Evolutionary conservation across 2,329 filamentous ascomycete species (phyloP), one percentile per base, ranked within the genome.

Genomic region (Aspergillus piperis): DNA sequence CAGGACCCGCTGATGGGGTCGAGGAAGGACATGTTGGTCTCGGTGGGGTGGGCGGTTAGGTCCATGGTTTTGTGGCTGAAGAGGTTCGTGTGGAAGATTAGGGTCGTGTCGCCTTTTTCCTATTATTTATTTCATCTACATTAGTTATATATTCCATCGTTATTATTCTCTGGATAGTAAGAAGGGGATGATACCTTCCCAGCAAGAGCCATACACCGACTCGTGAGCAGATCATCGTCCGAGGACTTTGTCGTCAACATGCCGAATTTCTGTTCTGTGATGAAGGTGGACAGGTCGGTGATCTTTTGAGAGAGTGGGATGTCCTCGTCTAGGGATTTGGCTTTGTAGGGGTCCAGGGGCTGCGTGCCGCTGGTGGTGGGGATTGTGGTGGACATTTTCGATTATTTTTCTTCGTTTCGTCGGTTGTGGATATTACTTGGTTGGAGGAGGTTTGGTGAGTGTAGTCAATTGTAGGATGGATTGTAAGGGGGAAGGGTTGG

Each of bases 1-100:
- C 92, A 96, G 75, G 94, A 88, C 67, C 92, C 91, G 2, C 86
- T 85, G n/a, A 68, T 49, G 65, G 77, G 76, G 74, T 90, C 89
- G 67, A 94, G 82, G 82, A 96, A 96, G 51, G 89, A 86, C 65
- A 96, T 83, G 80, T 96, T 96, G n/a, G 68, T 70, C 80, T 92
- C 84, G 67, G 90, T 84, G 0, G 88, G 81, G 75, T 96, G 88
- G 59, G 82, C 81, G 59, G 85, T 82, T 44, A 96, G 83, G 71
- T 96, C 92, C 75, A 91, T 85, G 5, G 91, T 92, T 83, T 96
- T 96, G 78, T 91, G 87, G 8, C 90, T 92, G 74, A 94, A 90
- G 64, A 91, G 92, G 82, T 96, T 96, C 72, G 92, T 92, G 81
- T 95, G 89, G 84, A 96, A 96, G 75, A 96, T 84, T 59, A 95